Evolutionary conservation across 2,329 filamentous ascomycete species (phyloP).

Genomic region (Sphaerulina musiva): DNA sequence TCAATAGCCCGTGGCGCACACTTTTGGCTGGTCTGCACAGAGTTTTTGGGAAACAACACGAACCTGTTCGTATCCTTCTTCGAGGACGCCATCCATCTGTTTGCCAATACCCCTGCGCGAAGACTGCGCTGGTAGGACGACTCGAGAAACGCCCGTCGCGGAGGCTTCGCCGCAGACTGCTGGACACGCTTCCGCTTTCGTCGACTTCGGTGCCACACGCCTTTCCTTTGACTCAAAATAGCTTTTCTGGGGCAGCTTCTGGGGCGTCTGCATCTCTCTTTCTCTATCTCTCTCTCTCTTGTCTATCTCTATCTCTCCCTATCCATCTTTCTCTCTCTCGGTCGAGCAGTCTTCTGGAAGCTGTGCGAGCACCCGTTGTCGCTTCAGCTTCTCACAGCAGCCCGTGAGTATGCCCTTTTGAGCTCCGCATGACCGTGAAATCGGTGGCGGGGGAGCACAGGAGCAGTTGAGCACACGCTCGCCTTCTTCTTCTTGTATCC

Average conservation of each 20-base stretch:
- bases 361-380: background rate
- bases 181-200: background rate
- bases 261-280: background rate
- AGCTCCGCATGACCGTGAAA: background rate
- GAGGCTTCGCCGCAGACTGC: background rate
- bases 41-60: background rate
- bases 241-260: background rate
- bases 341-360: background rate
- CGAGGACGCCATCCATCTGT: background rate
- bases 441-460: background rate
- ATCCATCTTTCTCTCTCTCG: no score
- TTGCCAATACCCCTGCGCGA: background rate
- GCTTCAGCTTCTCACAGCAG: background rate
- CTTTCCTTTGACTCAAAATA: background rate
- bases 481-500: constrained; percentile 3
- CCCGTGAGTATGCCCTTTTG: background rate
- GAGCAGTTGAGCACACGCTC: background rate
- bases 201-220: background rate
- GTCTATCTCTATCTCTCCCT: no score
- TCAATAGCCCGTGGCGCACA: background rate
- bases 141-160: background rate
- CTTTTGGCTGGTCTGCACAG: background rate
- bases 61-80: background rate
- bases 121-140: background rate
- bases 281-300: no score